Percentiles rank a stretch among this genome's conserved stretches.
phyloP scores from a whole-genome alignment of 345 rosid genomes.

The Acer campestre region DNA sequence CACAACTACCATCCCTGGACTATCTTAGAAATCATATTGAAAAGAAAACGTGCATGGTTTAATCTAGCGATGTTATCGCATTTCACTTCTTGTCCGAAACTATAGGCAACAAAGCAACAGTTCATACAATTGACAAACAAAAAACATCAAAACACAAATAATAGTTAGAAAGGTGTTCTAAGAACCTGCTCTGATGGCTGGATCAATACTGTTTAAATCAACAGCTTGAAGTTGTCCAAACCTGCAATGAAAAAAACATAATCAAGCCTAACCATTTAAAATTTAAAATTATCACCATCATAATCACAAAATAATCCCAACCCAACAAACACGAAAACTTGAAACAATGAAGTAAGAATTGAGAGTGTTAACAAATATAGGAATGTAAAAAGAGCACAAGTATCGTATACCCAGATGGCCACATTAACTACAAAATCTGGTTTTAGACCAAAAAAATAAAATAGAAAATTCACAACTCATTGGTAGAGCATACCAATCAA shows the following conservation, averaged over 20 bases:
- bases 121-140: background rate
- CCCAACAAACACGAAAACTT: background rate
- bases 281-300: background rate
- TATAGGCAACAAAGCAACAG: background rate
- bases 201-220: constrained; percentile 74
- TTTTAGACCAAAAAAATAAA: background rate
- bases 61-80: background rate
- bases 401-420: background rate
- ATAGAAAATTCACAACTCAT: background rate
- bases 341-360: background rate
- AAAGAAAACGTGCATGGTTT: background rate
- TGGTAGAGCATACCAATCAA: constrained; percentile 54
- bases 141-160: background rate
- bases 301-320: background rate
- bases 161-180: background rate
- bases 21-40: background rate
- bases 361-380: too few species aligned
- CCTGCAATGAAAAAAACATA: constrained; percentile 42
- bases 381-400: too few species aligned
- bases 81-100: background rate
- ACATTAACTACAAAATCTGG: background rate
- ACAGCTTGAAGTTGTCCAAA: constrained; percentile 92
- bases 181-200: constrained; percentile 82
- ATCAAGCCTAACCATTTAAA: background rate
- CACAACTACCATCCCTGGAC: background rate